Conservation (phyloP, 2,329 filamentous ascomycete genomes). For the Ceratocystis harringtonii region DNA sequence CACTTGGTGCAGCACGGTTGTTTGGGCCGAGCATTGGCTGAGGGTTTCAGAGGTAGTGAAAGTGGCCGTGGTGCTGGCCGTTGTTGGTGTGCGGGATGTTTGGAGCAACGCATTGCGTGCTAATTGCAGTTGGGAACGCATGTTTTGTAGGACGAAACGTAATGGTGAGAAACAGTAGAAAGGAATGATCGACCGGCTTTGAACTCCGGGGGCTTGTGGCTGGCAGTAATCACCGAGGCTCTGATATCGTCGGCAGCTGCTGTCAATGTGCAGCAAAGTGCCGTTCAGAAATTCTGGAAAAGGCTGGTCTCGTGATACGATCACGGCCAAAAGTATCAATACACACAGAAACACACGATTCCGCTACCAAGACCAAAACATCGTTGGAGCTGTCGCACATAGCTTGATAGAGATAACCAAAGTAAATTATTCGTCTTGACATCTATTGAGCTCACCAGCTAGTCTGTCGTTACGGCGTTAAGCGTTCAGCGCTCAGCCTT, state of each 20-base stretch:
- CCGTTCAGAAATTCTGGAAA: constrained; percentile 9
- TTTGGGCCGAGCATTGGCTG: constrained; percentile 20
- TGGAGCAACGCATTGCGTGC: constrained; percentile 18
- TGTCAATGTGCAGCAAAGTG: background rate
- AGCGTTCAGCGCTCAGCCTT: background rate
- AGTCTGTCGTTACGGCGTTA: background rate
- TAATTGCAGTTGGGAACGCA: constrained; percentile 16
- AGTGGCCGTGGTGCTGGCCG: constrained; percentile 19
- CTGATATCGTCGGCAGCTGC: background rate
- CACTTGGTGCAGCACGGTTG: constrained; percentile 34
- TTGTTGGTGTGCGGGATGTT: constrained; percentile 23
- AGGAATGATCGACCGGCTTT: background rate
- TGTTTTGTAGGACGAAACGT: background rate
- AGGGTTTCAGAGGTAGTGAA: constrained; percentile 17
- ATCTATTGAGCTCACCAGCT: background rate
- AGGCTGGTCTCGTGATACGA: constrained; percentile 6
- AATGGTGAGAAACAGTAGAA: background rate
- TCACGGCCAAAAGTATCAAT: constrained; percentile 2
- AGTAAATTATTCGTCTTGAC: background rate
- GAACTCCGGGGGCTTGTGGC: background rate
- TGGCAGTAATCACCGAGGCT: background rate
- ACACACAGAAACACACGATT: background rate
- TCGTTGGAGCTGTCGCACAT: background rate
- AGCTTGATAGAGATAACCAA: background rate
- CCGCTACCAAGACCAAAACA: background rate